Base-by-base conservation (phyloP, 306 rosid genomes). In the Gastrolobium villosum region DNA sequence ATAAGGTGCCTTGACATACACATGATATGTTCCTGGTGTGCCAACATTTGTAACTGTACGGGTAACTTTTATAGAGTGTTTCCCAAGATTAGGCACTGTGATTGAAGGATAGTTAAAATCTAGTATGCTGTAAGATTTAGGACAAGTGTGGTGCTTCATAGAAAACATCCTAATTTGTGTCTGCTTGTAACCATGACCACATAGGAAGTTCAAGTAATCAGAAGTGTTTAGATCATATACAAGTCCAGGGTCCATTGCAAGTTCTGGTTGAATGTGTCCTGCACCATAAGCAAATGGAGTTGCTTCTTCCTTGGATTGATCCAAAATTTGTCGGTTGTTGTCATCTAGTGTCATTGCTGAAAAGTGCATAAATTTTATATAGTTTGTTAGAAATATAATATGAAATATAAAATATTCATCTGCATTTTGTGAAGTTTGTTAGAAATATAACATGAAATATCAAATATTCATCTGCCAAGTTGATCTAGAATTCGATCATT, bases 141-240 rank as follows among this genome's bases (percentile, higher is more conserved):
- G 73, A 77, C 97, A 92, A 7, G 5, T 46, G 66, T 40, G 62
- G 2, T 61, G 57, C 3, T 43, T 70, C 1, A 32, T 28, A 0
- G 78, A 60, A 65, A 92, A 83, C 28, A 63, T 3, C 10, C 43
- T 30, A 44, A 92, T 60, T 2, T 37, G 2, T 5, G 77, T 52
- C 7, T 10, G 68, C 13, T 85, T 89, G 85, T 89, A 88, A 73
- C 94, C 94, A 41, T 76, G 87, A 56, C 88, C 85, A 32, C 94
- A 92, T 70, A 92, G 61, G 87, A 89, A 86, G 83, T 88, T 88
- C 80, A 92, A 74, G 91, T 88, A 88, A 77, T 92, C 94, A 2
- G 30, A 15, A 2, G 36, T 37, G 20, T 73, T 78, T 9, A 85
- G 77, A 76, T 89, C 90, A 65, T 89, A 92, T 14, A 92, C 43